phyloP scores from a whole-genome alignment of 2,329 filamentous ascomycete genomes.

The Calonectria hawksworthii region DNA sequence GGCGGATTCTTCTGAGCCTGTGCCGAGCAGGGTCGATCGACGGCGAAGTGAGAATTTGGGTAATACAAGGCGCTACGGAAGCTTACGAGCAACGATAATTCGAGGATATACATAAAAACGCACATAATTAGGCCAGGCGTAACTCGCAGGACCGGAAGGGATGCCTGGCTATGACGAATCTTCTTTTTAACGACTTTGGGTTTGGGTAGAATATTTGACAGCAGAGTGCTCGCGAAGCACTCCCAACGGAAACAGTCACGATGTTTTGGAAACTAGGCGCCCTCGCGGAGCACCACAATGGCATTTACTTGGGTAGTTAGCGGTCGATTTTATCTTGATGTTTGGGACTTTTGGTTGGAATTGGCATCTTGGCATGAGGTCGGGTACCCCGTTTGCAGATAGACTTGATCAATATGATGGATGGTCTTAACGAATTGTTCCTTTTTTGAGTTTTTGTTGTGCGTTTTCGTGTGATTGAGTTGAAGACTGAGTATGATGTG shows the following conservation, averaged over 20 bases:
- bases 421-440: neutral
- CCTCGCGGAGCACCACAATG: conserved; percentile 39
- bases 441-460: neutral
- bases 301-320: conserved; percentile 28
- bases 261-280: conserved; percentile 36
- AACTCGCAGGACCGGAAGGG: conserved; percentile 25
- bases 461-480: neutral
- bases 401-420: conserved; percentile 15
- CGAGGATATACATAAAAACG: conserved; percentile 14
- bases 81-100: conserved; percentile 23
- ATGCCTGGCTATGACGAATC: conserved; percentile 28
- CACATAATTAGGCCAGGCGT: conserved; percentile 21
- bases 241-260: conserved; percentile 25
- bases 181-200: conserved; percentile 39
- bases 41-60: conserved; percentile 3
- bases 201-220: conserved; percentile 35
- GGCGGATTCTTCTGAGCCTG: conserved; percentile 46
- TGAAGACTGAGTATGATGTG: too few relatives aligned
- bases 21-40: neutral
- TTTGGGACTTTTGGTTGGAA: conserved; percentile 21
- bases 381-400: conserved; percentile 24
- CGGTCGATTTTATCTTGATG: conserved; percentile 13
- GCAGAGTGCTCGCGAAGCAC: conserved; percentile 27
- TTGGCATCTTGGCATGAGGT: conserved; percentile 27
- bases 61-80: conserved; percentile 1